Percentiles rank a stretch among this genome's conserved stretches.
Conservation (phyloP, 2,329 filamentous ascomycete species). For the Paracoccidioides lutzii region DNA sequence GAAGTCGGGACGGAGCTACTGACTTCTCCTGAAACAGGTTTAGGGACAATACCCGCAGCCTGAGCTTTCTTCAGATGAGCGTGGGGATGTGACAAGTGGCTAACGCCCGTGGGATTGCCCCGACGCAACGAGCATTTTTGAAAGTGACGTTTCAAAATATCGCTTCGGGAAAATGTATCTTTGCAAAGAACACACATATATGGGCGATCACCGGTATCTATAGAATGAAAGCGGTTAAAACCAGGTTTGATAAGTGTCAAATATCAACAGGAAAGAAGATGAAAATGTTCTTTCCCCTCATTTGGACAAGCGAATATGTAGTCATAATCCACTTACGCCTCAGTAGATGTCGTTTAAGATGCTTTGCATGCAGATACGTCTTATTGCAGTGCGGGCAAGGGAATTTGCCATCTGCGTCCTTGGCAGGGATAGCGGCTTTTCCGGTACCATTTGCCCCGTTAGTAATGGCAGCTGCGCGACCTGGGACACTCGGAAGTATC, state of each 20-base stretch:
- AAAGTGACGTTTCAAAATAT: constrained; percentile 97
- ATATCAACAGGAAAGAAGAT: constrained; percentile 4
- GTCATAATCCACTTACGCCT: constrained; percentile 61
- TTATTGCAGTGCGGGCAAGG: constrained; percentile 97
- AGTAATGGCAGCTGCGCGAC: constrained; percentile 63
- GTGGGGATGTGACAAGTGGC: constrained; percentile 85
- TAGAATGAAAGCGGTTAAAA: constrained; percentile 18
- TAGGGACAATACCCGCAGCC: constrained; percentile 31
- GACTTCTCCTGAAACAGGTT: constrained; percentile 34
- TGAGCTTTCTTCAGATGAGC: constrained; percentile 68
- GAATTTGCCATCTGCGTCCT: constrained; percentile 96
- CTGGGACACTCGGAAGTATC: constrained; percentile 81
- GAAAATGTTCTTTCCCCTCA: not conserved
- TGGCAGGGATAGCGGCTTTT: constrained; percentile 73
- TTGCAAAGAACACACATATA: constrained; percentile 98
- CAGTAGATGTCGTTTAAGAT: constrained; percentile 88
- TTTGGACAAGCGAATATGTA: too few relatives aligned
- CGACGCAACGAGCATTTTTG: constrained; percentile 96
- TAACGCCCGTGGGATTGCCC: constrained; percentile 88
- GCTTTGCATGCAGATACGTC: constrained; percentile 94
- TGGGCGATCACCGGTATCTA: constrained; percentile 92
- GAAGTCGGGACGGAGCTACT: constrained; percentile 32
- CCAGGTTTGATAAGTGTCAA: not conserved
- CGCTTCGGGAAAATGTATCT: constrained; percentile 94
- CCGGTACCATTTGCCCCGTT: constrained; percentile 47